Evolutionary conservation across 805 yeast species (phyloP).

Genomic region (Metschnikowia colocasiae): DNA sequence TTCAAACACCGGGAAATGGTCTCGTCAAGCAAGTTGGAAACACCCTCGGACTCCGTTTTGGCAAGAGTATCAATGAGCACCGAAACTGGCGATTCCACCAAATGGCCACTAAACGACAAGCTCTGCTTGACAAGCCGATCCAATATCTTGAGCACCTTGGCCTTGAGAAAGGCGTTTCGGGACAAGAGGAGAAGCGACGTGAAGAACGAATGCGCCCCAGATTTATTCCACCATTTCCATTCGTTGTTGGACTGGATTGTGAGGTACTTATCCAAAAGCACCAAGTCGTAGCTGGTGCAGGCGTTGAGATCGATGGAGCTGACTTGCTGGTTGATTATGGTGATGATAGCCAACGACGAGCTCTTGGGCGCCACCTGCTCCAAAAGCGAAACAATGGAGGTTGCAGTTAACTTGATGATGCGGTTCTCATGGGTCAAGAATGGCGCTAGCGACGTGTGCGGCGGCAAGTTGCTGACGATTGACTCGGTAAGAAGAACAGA

Average conservation of each 20-base stretch:
- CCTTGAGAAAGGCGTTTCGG: slow-evolving; percentile 9
- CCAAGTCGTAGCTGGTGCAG: slow-evolving; percentile 52
- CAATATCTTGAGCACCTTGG: slow-evolving; percentile 12
- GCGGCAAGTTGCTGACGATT: slow-evolving; percentile 41
- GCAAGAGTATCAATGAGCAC: slow-evolving; percentile 52
- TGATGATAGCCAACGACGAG: slow-evolving; percentile 17
- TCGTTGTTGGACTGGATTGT: slow-evolving; percentile 54
- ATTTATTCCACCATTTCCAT: slow-evolving; percentile 75
- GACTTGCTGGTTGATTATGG: slow-evolving; percentile 8
- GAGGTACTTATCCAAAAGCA: slow-evolving; percentile 56
- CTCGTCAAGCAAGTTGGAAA: slow-evolving; percentile 74
- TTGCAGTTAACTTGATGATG: slow-evolving; percentile 45
- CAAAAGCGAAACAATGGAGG: slow-evolving; percentile 41
- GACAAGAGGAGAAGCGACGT: slow-evolving; percentile 56
- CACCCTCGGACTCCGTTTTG: slow-evolving; percentile 18
- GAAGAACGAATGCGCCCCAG: slow-evolving; percentile 55
- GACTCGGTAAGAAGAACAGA: slow-evolving; percentile 17
- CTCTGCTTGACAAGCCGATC: slow-evolving; percentile 13
- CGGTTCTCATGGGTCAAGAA: slow-evolving; percentile 42
- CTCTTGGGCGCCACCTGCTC: slow-evolving; percentile 19
- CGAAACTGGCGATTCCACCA: slow-evolving; percentile 51
- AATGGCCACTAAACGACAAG: slow-evolving; percentile 16
- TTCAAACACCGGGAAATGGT: slow-evolving; percentile 64
- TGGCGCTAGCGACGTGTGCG: slow-evolving; percentile 35
- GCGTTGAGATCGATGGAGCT: slow-evolving; percentile 14